phyloP scores from a whole-genome alignment of 139 green algal genomes.

The Mesotaenium endlicherianum region DNA sequence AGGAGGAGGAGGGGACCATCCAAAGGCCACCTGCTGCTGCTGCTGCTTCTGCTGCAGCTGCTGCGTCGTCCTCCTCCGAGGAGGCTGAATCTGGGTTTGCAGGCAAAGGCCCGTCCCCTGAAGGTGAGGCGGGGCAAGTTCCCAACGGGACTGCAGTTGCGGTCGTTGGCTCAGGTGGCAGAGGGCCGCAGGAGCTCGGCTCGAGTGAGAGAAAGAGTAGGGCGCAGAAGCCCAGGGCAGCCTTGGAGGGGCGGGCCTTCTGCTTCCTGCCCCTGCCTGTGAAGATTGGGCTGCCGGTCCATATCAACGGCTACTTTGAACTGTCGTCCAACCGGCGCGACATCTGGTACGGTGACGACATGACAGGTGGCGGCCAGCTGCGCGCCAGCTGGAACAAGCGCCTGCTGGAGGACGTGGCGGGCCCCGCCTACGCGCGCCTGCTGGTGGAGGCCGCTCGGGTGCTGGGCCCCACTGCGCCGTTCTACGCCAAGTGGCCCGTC shows the following conservation, averaged over 20 bases:
- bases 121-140: neutral
- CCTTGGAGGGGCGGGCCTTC: slow-evolving; percentile 63
- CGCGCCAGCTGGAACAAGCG: slow-evolving; percentile 65
- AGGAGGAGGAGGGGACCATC: neutral
- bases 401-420: slow-evolving; percentile 61
- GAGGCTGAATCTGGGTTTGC: neutral
- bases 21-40: too few species aligned
- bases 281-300: slow-evolving; percentile 65
- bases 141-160: neutral
- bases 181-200: too few species aligned
- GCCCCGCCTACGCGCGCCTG: slow-evolving; percentile 57
- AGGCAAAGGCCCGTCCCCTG: neutral
- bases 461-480: slow-evolving; percentile 47
- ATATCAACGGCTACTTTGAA: slow-evolving; percentile 83
- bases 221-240: neutral
- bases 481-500: slow-evolving; percentile 54
- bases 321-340: slow-evolving; percentile 68
- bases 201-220: neutral
- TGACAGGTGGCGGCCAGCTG: slow-evolving; percentile 58
- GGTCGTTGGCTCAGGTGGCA: too few species aligned
- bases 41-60: too few species aligned
- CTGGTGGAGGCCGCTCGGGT: slow-evolving; percentile 56
- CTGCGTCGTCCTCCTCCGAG: too few species aligned
- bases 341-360: slow-evolving; percentile 61
- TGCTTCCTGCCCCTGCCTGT: slow-evolving; percentile 80